phyloP scores from a whole-genome alignment of 495 filamentous ascomycete species.

The Aspergillus steynii region DNA sequence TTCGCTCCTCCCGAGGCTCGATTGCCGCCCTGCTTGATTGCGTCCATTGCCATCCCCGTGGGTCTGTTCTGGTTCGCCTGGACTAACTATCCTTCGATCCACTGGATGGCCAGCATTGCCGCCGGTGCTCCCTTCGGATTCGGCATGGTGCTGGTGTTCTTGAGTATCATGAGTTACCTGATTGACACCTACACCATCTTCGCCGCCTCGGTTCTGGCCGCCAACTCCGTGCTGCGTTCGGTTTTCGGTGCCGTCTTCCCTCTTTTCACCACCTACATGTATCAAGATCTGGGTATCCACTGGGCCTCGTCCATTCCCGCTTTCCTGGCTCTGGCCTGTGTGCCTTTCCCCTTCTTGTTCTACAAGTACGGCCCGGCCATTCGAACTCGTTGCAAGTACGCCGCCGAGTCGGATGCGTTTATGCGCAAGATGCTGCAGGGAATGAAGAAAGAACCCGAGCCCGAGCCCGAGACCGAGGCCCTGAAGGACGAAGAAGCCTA shows the following conservation, averaged over 20 bases:
- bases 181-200: conserved; percentile 81
- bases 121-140: conserved; percentile 72
- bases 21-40: conserved; percentile 46
- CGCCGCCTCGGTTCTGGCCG: conserved; percentile 77
- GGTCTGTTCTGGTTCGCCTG: conserved; percentile 68
- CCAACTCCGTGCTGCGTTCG: conserved; percentile 69
- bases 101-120: conserved; percentile 67
- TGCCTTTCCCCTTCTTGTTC: conserved; percentile 81
- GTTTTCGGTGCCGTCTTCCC: conserved; percentile 82
- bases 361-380: conserved; percentile 71
- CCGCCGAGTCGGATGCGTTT: conserved; percentile 54
- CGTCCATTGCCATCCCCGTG: conserved; percentile 42
- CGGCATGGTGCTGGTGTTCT: conserved; percentile 74
- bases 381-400: conserved; percentile 71
- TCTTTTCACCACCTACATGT: conserved; percentile 80
- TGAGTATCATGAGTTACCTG: conserved; percentile 76
- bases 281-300: conserved; percentile 71
- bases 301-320: conserved; percentile 79
- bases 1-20: conserved; percentile 52
- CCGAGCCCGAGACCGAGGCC: conserved; percentile 11
- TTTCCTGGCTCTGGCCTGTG: conserved; percentile 71
- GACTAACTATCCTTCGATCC: conserved; percentile 67
- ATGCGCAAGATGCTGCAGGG: conserved; percentile 46
- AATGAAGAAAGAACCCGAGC: conserved; percentile 18
- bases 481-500: conserved; percentile 15